These are phyloP conservation scores for Fusarium secorum DNA, from an alignment of 2,329 filamentous ascomycete genomes.

Conservation along the genomic window DNA sequence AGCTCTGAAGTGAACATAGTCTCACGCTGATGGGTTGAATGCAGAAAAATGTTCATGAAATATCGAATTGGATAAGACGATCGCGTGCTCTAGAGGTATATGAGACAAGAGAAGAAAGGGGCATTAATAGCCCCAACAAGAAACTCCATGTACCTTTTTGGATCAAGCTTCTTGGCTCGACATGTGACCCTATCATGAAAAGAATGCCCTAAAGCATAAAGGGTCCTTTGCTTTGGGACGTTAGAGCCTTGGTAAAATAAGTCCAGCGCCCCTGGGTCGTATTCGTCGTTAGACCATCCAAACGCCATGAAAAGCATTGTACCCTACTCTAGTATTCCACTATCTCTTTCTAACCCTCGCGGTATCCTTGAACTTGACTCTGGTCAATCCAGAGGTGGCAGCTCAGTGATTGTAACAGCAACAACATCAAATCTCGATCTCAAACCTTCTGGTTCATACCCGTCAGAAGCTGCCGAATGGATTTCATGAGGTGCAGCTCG, in stretches of 20 bases:
- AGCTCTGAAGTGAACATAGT: not conserved
- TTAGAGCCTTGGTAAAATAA: constrained; percentile 20
- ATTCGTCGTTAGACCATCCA: constrained; percentile 39
- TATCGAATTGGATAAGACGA: constrained; percentile 31
- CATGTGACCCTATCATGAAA: constrained; percentile 11
- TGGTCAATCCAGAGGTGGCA: not conserved
- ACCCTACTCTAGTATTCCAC: constrained; percentile 16
- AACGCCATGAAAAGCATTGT: constrained; percentile 37
- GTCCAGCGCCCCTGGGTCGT: constrained; percentile 36
- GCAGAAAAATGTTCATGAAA: constrained; percentile 7
- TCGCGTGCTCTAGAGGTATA: constrained; percentile 43
- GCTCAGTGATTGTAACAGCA: not conserved
- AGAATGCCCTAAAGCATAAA: not conserved
- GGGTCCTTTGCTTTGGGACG: constrained; percentile 7
- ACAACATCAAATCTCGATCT: not conserved
- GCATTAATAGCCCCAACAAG: constrained; percentile 17
- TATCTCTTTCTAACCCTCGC: constrained; percentile 6
- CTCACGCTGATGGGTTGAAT: not conserved
- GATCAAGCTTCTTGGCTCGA: constrained; percentile 15
- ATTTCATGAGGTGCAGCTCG: constrained; percentile 53
- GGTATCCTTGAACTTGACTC: not conserved
- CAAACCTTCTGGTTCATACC: constrained; percentile 52
- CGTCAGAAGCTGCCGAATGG: constrained; percentile 49
- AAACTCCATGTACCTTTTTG: constrained; percentile 31
- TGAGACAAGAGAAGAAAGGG: constrained; percentile 30